Conservation (phyloP, 129 eudicot genomes). For the Helianthus tuberosus region DNA sequence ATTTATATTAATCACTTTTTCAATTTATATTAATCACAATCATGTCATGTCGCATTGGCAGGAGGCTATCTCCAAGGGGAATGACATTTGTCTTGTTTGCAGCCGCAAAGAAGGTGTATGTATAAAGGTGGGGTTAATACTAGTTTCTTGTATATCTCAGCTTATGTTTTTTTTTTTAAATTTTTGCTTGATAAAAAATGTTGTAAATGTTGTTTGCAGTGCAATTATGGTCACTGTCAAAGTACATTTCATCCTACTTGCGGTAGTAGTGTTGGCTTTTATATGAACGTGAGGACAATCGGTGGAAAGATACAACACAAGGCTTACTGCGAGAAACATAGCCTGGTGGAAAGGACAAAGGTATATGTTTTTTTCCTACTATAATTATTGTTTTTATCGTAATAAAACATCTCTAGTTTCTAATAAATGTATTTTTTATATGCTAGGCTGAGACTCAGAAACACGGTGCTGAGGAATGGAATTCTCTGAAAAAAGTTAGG, state of each 20-base stretch:
- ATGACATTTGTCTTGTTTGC: conserved; percentile 74
- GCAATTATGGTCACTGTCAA: conserved; percentile 96
- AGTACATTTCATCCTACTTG: conserved; percentile 90
- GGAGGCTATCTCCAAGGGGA: conserved; percentile 70
- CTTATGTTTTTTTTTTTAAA: too few relatives aligned
- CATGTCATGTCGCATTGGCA: conserved; percentile 32
- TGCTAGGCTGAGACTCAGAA: conserved; percentile 81
- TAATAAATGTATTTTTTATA: conserved; percentile 19
- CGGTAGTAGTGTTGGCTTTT: conserved; percentile 81
- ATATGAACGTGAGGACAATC: conserved; percentile 60
- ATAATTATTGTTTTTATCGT: background rate
- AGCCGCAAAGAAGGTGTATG: conserved; percentile 80
- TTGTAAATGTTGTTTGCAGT: conserved; percentile 44
- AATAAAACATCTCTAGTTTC: conserved; percentile 1
- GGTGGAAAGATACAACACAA: conserved; percentile 92
- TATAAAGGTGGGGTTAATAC: conserved; percentile 59
- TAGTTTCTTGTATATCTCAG: conserved; percentile 8
- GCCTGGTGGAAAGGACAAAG: conserved; percentile 79
- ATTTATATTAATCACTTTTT: background rate
- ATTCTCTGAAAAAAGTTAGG: conserved; percentile 85
- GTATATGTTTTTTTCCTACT: conserved; percentile 29
- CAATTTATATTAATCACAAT: background rate
- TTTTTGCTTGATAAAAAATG: background rate
- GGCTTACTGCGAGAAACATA: conserved; percentile 94
- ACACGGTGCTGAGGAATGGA: conserved; percentile 83